A percentile compares a stretch with the other conserved stretches of the same genome.
Conservation (phyloP, 257 asterid species). For the Buddleja alternifolia region DNA sequence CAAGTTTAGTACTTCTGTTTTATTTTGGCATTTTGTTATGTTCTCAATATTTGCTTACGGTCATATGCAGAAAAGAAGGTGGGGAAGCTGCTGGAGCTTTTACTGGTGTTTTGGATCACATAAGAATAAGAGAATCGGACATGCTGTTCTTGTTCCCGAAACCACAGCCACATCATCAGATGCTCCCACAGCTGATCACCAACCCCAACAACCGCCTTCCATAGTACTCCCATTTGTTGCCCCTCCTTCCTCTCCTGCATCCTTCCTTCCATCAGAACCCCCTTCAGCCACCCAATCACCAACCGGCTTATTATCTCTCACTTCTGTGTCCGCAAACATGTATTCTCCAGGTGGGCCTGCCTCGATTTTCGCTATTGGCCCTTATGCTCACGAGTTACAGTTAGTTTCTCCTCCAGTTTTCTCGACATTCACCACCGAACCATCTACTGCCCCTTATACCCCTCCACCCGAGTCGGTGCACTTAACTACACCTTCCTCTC, state of each 20-base stretch:
- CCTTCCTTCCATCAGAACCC: constrained; percentile 84
- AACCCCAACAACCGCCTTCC: constrained; percentile 61
- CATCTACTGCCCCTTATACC: constrained; percentile 94
- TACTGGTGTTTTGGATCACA: constrained; percentile 81
- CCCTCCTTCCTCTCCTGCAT: constrained; percentile 98
- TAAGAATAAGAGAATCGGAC: constrained; percentile 73
- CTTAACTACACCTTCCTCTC: constrained; percentile 92
- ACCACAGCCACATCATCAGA: constrained; percentile 44
- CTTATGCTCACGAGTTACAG: constrained; percentile 90
- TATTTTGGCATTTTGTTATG: background rate
- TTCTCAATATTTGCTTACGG: background rate
- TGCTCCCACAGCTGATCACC: constrained; percentile 43
- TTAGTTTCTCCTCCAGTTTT: constrained; percentile 92
- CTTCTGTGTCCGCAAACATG: constrained; percentile 65
- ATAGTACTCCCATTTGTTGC: constrained; percentile 71
- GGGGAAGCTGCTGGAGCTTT: constrained; percentile 82
- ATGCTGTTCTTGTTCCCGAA: constrained; percentile 76
- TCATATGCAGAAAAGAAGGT: constrained; percentile 72
- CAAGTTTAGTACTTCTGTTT: background rate
- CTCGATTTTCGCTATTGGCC: constrained; percentile 90
- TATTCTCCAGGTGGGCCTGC: constrained; percentile 85
- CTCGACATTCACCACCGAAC: constrained; percentile 89
- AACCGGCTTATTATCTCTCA: constrained; percentile 54
- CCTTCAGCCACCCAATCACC: constrained; percentile 87
- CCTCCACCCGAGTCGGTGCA: constrained; percentile 94